Evolutionary conservation across 2,329 filamentous ascomycete genomes (phyloP), one percentile per base, ranked within the genome.

Genomic region (Aspergillus candidus): DNA sequence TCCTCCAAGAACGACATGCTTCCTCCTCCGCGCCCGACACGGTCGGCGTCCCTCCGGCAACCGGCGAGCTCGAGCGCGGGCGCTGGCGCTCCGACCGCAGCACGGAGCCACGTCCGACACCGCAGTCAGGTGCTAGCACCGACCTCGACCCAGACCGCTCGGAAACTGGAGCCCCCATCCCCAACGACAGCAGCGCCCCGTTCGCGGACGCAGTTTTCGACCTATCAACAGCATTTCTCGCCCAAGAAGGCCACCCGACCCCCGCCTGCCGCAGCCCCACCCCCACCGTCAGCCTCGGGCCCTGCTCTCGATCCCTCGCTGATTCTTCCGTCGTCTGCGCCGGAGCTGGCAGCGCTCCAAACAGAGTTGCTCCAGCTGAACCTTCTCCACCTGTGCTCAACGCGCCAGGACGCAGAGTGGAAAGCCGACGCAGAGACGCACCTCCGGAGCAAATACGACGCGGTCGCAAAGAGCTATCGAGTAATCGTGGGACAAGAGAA

Each of bases 291-390:
- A 35, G 11, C 51, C 12, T 27, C 22, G 22, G 6, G 22, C 22
- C 3, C 22, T 27, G 52, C 52, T 11, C 11, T 47, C n/a, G 50
- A 48, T 34, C 37, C 49, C 29, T 53, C 53, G 4, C 48, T 60
- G 40, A 54, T 61, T 13, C 22, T 27, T 6, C 54, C 60, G 13
- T 53, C 61, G 6, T 55, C 60, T 7, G 60, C 59, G 52, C 60
- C 64, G 14, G 65, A 70, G 27, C 55, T 66, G 40, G 51, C 60
- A 11, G 59, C 61, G 11, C 40, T 72, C 29, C 65, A 69, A 44
- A 69, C 65, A 0, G 70, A 73, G 46, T 55, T 73, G 11, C 55
- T 73, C 17, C 70, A 73, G 43, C 49, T 73, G 12, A 63, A 60
- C 41, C 58, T 72, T 4, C 55, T 72, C 6, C 62, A 70, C 49